Evolutionary conservation across 1,284 basidiomycete genomes (phyloP), one percentile per base, ranked within the genome.

Genomic region (Xerocomus nothofagi): DNA sequence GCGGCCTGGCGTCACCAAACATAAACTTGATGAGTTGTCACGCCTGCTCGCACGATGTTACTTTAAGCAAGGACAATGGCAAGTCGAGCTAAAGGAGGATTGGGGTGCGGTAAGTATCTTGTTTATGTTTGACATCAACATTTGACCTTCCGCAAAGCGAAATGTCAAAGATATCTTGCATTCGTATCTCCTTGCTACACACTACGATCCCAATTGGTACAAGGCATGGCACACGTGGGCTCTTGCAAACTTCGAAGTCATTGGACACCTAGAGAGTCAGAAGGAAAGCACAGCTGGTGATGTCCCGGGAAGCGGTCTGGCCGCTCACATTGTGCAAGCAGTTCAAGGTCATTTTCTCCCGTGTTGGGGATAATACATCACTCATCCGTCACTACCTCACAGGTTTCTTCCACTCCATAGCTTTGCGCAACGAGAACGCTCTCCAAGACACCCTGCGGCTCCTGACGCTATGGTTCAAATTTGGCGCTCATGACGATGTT

Each of bases 221-320:
- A 98, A 98, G 71, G 97, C 96, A 15, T 98, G 96, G 96, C 96
- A 99, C 68, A 95, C 93, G 1, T 99, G 95, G 94, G 96, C 97
- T 6, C 74, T 99, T 51, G 90, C 94, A 11, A 98, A 98, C 69
- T 97, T 97, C 58, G 93, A 98, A 57, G 92, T 98, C 54, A 88
- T 99, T 51, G 79, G 81, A n/a, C 81, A 87, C 60, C 73, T 93
- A 55, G 92, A 96, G 66, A 78, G 72, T 44, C 82, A 87, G 58
- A 73, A 71, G 33, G 80, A 86, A 53, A 77, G 73, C 53, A 80
- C 82, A 57, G 72, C 72, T 11, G 70, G 77, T n/a, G 88, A 90
- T 46, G 69, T 90, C n/a, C 81, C 84, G 2, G 80, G 84, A 12
- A 80, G 80, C 34, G 81, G 82, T 49, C 80, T 98, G 42, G 86